phyloP scores from a whole-genome alignment of 2,329 filamentous ascomycete genomes.

The Scedosporium aurantiacum region DNA sequence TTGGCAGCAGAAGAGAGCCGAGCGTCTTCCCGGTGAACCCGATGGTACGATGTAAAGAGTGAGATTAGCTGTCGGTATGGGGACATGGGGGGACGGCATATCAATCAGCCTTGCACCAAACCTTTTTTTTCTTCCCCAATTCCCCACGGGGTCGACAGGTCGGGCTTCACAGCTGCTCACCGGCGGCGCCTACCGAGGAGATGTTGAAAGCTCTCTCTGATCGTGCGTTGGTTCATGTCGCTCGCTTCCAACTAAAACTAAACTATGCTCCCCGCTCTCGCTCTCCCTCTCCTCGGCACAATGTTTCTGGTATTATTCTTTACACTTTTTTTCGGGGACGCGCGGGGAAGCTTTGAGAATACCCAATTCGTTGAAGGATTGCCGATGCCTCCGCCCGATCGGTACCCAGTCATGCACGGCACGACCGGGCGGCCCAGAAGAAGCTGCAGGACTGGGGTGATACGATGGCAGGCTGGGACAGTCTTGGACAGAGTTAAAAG shows the following conservation, averaged over 20 bases:
- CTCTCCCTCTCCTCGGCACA: neutral
- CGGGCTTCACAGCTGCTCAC: too few relatives aligned
- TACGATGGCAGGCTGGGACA: too few relatives aligned
- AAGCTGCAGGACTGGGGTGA: neutral
- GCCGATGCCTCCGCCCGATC: neutral
- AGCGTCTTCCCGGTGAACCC: slow-evolving; percentile 78
- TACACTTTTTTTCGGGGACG: neutral
- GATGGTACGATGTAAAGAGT: slow-evolving; percentile 59
- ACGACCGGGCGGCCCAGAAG: neutral
- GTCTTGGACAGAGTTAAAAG: neutral
- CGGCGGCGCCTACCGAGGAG: neutral
- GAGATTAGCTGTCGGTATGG: neutral
- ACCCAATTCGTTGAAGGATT: neutral
- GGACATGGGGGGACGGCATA: neutral
- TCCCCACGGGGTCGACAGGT: too few relatives aligned
- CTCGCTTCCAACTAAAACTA: neutral
- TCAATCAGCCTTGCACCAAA: neutral
- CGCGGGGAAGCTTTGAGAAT: neutral
- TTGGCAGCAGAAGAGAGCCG: slow-evolving; percentile 94
- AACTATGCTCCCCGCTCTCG: neutral
- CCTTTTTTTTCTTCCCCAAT: neutral
- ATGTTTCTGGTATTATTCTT: neutral
- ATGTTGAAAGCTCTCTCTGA: neutral
- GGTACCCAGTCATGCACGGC: neutral
- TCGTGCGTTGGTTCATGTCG: neutral